Conservation (phyloP, 1,139 yeast genomes). For the Zygoascus sp. region DNA sequence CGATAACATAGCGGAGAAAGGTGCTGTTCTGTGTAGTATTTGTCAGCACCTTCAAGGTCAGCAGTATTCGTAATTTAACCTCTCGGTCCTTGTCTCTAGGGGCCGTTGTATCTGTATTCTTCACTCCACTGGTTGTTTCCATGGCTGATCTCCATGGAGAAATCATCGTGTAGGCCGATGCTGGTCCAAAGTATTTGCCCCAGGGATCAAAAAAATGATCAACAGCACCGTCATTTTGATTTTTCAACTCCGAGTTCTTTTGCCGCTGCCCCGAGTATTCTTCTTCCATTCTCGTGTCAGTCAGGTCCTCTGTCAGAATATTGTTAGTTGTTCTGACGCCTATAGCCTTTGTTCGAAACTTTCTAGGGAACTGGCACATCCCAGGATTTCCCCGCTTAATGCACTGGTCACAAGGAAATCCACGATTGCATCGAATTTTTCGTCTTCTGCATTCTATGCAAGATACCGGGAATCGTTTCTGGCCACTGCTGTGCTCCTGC, state of each 20-base stretch:
- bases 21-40: background rate
- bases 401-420: slow-evolving; percentile 5
- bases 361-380: slow-evolving; percentile 1
- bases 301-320: background rate
- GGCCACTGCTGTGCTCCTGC: background rate
- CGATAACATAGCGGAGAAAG: slow-evolving; percentile 1
- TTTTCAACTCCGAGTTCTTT: background rate
- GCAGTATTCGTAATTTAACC: background rate
- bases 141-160: background rate
- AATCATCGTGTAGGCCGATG: slow-evolving; percentile 3
- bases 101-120: background rate
- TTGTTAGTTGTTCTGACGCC: background rate
- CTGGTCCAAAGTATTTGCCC: slow-evolving; percentile 6
- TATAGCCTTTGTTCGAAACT: background rate
- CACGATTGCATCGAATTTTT: slow-evolving; percentile 3
- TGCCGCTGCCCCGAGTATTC: background rate
- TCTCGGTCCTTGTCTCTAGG: background rate
- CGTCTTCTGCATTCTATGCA: slow-evolving; percentile 5
- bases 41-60: background rate
- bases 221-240: background rate
- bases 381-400: background rate
- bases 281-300: background rate
- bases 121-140: background rate
- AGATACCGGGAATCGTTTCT: background rate
- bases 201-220: slow-evolving; percentile 4